These are phyloP conservation scores for Sordariomycetes sp. DNA, from an alignment of 2,329 filamentous ascomycete genomes.

Conservation along the genomic window DNA sequence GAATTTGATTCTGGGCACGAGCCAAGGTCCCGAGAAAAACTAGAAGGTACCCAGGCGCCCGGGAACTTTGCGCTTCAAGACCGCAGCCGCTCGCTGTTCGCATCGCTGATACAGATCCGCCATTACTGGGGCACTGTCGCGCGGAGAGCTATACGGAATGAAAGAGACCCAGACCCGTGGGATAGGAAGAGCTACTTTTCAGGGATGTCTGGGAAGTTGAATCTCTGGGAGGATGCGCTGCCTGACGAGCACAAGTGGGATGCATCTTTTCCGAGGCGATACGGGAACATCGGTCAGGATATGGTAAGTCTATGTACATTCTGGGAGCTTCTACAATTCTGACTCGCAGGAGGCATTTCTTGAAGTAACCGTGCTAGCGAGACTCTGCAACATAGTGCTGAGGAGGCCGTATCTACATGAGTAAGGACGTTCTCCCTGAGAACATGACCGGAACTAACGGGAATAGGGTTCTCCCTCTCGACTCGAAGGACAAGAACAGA, in stretches of 20 bases:
- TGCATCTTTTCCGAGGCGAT: conserved; percentile 23
- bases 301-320: conserved; percentile 21
- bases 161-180: conserved; percentile 29
- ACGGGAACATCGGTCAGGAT: conserved; percentile 34
- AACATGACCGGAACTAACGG: neutral
- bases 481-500: neutral
- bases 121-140: conserved; percentile 39
- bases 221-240: conserved; percentile 32
- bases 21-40: conserved; percentile 35
- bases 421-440: conserved; percentile 14
- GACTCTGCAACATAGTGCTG: conserved; percentile 42
- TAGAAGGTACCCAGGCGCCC: conserved; percentile 36
- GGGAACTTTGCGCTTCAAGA: conserved; percentile 28
- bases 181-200: conserved; percentile 33
- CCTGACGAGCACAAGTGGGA: conserved; percentile 35
- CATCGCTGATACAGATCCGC: conserved; percentile 39
- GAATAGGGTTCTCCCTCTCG: neutral
- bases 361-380: conserved; percentile 38
- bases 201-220: conserved; percentile 25
- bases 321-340: neutral
- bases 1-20: conserved; percentile 33
- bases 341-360: conserved; percentile 30
- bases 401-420: conserved; percentile 38
- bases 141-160: conserved; percentile 30
- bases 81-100: conserved; percentile 36